A percentile compares a stretch with the other conserved stretches of the same genome.
phyloP scores from a whole-genome alignment of 2,329 filamentous ascomycete genomes.

The Zalaria sp. region DNA sequence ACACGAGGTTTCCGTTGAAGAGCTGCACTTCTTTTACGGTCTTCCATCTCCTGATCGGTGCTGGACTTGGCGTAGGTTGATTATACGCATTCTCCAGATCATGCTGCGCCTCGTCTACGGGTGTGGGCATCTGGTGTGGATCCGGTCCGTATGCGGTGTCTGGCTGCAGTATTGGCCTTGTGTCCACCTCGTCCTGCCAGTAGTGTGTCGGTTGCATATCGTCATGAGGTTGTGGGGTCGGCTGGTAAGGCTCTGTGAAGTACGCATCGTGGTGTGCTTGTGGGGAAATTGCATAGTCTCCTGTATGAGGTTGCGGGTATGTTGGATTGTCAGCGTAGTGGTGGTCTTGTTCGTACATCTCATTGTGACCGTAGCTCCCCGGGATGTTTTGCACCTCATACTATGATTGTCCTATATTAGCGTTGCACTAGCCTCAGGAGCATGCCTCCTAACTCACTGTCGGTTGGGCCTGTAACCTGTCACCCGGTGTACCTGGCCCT shows the following conservation, averaged over 20 bases:
- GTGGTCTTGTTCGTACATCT: slow-evolving; percentile 42
- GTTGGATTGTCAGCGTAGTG: slow-evolving; percentile 2
- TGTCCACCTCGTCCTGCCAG: slow-evolving; percentile 53
- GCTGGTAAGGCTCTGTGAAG: slow-evolving; percentile 70
- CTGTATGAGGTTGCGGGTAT: slow-evolving; percentile 27
- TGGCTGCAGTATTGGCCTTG: slow-evolving; percentile 60
- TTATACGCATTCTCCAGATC: slow-evolving; percentile 24
- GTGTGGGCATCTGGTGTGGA: slow-evolving; percentile 26
- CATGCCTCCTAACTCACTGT: slow-evolving; percentile 45
- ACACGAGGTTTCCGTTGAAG: slow-evolving; percentile 90
- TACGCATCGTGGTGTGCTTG: slow-evolving; percentile 80
- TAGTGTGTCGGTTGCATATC: slow-evolving; percentile 30
- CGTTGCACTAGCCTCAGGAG: too few species aligned
- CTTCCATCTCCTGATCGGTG: slow-evolving; percentile 77
- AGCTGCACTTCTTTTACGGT: slow-evolving; percentile 97
- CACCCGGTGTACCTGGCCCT: slow-evolving; percentile 45
- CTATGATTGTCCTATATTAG: slow-evolving; percentile 19
- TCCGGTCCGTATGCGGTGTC: slow-evolving; percentile 49
- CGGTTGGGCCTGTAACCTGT: slow-evolving; percentile 69
- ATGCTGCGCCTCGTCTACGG: slow-evolving; percentile 25
- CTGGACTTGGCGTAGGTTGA: slow-evolving; percentile 36
- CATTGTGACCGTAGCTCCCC: slow-evolving; percentile 48
- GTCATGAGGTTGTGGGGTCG: slow-evolving; percentile 25
- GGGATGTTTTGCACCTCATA: slow-evolving; percentile 59
- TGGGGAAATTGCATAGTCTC: slow-evolving; percentile 65